Evolutionary conservation across 768 basidiomycete genomes (phyloP).

Genomic region (Aureoboletus auriporus): DNA sequence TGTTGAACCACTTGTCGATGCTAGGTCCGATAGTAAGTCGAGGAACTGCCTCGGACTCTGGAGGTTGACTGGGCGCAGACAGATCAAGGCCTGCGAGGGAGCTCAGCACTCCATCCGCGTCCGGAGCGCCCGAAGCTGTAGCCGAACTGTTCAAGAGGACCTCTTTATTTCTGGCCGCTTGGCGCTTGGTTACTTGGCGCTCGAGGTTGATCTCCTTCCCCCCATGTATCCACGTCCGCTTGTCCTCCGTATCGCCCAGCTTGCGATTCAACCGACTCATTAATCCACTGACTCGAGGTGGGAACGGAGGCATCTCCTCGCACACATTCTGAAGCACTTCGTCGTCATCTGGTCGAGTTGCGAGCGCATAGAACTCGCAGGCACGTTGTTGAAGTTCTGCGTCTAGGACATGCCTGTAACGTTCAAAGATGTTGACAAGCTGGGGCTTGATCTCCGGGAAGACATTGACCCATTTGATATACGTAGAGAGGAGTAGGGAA

Average conservation of each 20-base stretch:
- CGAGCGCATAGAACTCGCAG: constrained; percentile 93
- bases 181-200: constrained; percentile 56
- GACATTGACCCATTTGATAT: constrained; percentile 99
- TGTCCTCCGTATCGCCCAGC: constrained; percentile 90
- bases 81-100: constrained; percentile 84
- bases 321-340: constrained; percentile 91
- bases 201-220: constrained; percentile 91
- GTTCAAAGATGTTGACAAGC: constrained; percentile 90
- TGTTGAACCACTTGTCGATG: constrained; percentile 87
- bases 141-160: constrained; percentile 35
- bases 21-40: constrained; percentile 64
- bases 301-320: constrained; percentile 99
- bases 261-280: constrained; percentile 85
- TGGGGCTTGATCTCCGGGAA: constrained; percentile 98
- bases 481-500: constrained; percentile 90
- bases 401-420: constrained; percentile 96
- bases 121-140: constrained; percentile 31
- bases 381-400: constrained; percentile 97
- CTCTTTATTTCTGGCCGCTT: constrained; percentile 34
- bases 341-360: constrained; percentile 82
- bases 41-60: constrained; percentile 30
- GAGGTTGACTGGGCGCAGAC: constrained; percentile 29
- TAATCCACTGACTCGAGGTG: constrained; percentile 88
- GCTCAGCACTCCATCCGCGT: constrained; percentile 56
- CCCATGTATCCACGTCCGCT: constrained; percentile 92